phyloP scores from a whole-genome alignment of 2,329 filamentous ascomycete species.

The Penicillium vulpinum region DNA sequence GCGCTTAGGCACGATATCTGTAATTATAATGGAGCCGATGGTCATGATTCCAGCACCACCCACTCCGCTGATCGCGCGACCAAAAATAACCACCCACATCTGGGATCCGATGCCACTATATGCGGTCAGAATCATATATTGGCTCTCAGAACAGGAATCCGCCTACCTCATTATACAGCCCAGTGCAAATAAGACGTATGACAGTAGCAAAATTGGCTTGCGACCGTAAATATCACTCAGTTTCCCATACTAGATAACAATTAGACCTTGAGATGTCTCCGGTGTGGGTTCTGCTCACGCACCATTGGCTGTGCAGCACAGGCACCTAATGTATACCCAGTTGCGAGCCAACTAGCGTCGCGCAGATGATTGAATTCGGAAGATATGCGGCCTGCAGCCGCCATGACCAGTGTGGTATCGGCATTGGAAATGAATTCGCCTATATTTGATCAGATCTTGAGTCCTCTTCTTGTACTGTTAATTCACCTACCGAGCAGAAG shows the following conservation, averaged over 20 bases:
- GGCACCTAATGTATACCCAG: constrained; percentile 53
- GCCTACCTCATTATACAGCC: constrained; percentile 44
- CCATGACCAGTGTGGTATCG: constrained; percentile 65
- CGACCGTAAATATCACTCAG: constrained; percentile 60
- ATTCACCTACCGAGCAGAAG: constrained; percentile 28
- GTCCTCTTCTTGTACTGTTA: not conserved
- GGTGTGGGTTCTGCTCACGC: constrained; percentile 12
- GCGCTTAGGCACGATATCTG: constrained; percentile 51
- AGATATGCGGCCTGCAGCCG: constrained; percentile 63
- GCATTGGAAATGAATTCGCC: constrained; percentile 67
- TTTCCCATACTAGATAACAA: constrained; percentile 51
- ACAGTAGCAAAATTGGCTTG: constrained; percentile 50
- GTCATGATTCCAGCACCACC: constrained; percentile 49
- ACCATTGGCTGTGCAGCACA: constrained; percentile 57
- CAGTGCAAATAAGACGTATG: constrained; percentile 54
- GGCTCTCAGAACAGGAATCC: not conserved
- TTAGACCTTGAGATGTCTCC: constrained; percentile 8
- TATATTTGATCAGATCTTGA: constrained; percentile 13
- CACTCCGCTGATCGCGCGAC: constrained; percentile 44
- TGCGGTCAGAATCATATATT: not conserved
- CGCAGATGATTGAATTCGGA: constrained; percentile 61
- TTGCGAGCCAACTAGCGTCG: constrained; percentile 60
- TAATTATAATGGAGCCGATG: constrained; percentile 51
- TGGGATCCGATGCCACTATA: constrained; percentile 38
- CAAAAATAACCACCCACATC: constrained; percentile 44